These are phyloP conservation scores for Forsythia suspensa DNA, from an alignment of 257 asterid species.

Conservation along the genomic window DNA sequence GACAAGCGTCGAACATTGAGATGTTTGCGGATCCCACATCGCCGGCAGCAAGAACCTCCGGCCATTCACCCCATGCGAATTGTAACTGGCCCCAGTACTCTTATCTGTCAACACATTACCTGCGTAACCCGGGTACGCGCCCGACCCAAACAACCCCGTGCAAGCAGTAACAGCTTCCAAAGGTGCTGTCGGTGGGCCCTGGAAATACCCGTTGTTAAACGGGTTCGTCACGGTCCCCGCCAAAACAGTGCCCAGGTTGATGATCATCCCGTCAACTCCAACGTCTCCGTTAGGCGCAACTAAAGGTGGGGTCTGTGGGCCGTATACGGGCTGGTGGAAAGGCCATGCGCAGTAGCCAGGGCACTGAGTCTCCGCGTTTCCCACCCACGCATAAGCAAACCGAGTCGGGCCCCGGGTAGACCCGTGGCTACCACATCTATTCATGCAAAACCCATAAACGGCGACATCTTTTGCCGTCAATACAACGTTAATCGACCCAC, in stretches of 20 bases:
- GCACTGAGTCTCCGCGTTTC: conserved; percentile 69
- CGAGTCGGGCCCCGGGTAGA: conserved; percentile 54
- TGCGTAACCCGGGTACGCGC: conserved; percentile 72
- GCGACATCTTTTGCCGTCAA: conserved; percentile 65
- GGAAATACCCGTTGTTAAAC: conserved; percentile 64
- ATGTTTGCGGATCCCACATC: conserved; percentile 74
- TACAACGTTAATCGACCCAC: conserved; percentile 49
- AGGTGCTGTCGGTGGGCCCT: conserved; percentile 74
- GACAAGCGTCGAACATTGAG: conserved; percentile 61
- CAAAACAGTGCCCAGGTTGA: conserved; percentile 64
- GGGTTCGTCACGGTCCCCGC: conserved; percentile 85
- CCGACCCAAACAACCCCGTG: conserved; percentile 70
- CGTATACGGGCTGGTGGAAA: conserved; percentile 73
- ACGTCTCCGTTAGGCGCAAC: conserved; percentile 77
- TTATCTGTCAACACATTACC: conserved; percentile 54
- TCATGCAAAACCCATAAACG: conserved; percentile 74
- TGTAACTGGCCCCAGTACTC: conserved; percentile 61
- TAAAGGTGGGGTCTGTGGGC: conserved; percentile 74
- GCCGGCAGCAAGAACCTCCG: conserved; percentile 69
- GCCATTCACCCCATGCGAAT: conserved; percentile 67
- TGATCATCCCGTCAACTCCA: conserved; percentile 74
- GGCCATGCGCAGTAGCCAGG: conserved; percentile 87
- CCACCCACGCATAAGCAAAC: conserved; percentile 78
- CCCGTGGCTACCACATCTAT: conserved; percentile 72
- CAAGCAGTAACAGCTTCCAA: conserved; percentile 83